These are phyloP conservation scores for Lactarius hatsudake DNA, from an alignment of 768 basidiomycete species.

Conservation along the genomic window DNA sequence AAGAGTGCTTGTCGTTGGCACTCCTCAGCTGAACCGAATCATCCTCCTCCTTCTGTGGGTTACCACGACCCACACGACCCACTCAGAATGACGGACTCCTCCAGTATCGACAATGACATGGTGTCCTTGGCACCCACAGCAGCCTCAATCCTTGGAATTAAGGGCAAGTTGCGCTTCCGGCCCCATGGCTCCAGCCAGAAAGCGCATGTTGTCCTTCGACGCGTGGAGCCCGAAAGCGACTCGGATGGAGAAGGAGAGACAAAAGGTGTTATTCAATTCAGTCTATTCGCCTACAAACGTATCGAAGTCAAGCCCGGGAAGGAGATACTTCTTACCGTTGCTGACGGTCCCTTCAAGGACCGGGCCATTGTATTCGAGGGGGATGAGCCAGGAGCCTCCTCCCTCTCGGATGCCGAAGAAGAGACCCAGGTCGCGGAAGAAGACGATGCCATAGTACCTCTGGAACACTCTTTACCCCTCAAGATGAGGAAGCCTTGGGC, in stretches of 20 bases:
- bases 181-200: constrained; percentile 65
- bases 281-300: constrained; percentile 64
- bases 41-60: constrained; percentile 25
- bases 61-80: constrained; percentile 22
- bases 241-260: constrained; percentile 43
- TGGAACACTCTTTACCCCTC: constrained; percentile 49
- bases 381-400: constrained; percentile 36
- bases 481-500: constrained; percentile 65
- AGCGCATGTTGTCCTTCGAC: constrained; percentile 64
- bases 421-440: constrained; percentile 41
- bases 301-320: constrained; percentile 71
- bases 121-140: constrained; percentile 36
- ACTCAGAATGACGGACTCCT: constrained; percentile 25
- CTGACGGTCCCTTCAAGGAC: constrained; percentile 53
- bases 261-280: constrained; percentile 49
- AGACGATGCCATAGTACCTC: constrained; percentile 37
- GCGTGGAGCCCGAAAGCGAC: constrained; percentile 51
- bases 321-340: constrained; percentile 62
- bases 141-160: constrained; percentile 58
- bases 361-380: constrained; percentile 59
- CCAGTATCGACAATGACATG: constrained; percentile 16
- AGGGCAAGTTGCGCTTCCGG: constrained; percentile 60
- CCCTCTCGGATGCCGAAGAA: constrained; percentile 41
- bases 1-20: constrained; percentile 21
- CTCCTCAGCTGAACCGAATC: constrained; percentile 10